Evolutionary conservation across 2,329 filamentous ascomycete species (phyloP).

Genomic region (Bipolaris bicolor): DNA sequence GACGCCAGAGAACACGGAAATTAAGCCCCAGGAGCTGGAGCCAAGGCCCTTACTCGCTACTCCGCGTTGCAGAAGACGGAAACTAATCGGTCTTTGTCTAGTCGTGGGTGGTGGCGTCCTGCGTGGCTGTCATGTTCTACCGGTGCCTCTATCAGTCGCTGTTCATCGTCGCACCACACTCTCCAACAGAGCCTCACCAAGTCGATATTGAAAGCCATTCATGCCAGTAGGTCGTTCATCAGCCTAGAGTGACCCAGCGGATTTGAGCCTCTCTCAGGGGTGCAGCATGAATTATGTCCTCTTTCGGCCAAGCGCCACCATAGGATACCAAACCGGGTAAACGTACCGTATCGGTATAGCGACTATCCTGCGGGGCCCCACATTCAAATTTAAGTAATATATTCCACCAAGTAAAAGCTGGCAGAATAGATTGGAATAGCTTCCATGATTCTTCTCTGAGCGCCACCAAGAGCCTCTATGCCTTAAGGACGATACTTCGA

Average conservation of each 20-base stretch:
- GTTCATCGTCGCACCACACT: not conserved
- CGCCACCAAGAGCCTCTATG: slow-evolving; percentile 1
- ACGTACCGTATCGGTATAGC: slow-evolving; percentile 12
- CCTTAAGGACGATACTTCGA: not conserved
- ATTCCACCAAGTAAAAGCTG: slow-evolving; percentile 16
- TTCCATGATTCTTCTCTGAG: slow-evolving; percentile 18
- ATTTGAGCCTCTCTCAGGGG: not conserved
- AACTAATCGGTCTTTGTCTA: not conserved
- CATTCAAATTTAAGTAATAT: slow-evolving; percentile 19
- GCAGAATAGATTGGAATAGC: slow-evolving; percentile 9
- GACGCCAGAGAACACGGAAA: not conserved
- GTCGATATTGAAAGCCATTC: not conserved
- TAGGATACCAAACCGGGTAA: slow-evolving; percentile 17
- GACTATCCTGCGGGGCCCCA: slow-evolving; percentile 11
- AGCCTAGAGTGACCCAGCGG: too few relatives aligned
- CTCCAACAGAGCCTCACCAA: not conserved
- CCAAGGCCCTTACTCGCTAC: not conserved
- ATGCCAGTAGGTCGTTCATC: not conserved
- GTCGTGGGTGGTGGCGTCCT: not conserved
- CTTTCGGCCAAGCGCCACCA: not conserved
- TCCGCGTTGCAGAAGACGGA: not conserved
- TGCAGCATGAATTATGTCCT: not conserved
- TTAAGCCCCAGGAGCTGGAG: not conserved
- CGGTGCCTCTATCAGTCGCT: not conserved
- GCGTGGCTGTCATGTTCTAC: not conserved